Percentiles rank a stretch among this genome's conserved stretches.
phyloP scores from a whole-genome alignment of 2,329 filamentous ascomycete species.

The Raffaelea ambrosiae region DNA sequence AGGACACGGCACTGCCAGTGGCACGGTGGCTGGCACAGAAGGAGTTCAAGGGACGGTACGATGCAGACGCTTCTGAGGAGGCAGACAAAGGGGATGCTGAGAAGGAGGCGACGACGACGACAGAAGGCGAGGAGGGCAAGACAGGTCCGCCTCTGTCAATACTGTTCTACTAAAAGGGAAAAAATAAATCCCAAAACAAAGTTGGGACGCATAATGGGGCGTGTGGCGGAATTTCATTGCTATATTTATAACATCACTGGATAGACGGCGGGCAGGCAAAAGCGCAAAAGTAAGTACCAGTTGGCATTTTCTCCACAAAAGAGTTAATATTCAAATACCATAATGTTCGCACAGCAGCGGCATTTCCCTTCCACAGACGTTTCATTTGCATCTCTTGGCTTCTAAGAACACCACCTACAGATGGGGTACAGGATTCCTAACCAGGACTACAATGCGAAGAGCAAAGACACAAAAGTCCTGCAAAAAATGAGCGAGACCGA shows the following conservation, averaged over 20 bases:
- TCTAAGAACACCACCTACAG: no score
- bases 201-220: no score
- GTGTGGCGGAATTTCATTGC: no score
- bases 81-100: constrained; percentile 13
- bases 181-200: no score
- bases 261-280: not conserved
- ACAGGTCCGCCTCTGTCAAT: constrained; percentile 45
- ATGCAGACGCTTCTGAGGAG: constrained; percentile 7
- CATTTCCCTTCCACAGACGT: no score
- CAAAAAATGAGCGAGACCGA: not conserved
- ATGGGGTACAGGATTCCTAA: no score
- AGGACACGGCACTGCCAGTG: constrained; percentile 77
- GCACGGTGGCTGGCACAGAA: constrained; percentile 62
- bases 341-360: not conserved
- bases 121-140: constrained; percentile 11
- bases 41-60: constrained; percentile 59
- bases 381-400: no score
- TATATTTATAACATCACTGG: no score
- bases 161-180: constrained; percentile 11
- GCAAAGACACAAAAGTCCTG: no score
- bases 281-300: not conserved
- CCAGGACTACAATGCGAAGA: no score
- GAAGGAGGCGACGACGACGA: constrained; percentile 10
- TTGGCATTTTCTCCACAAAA: not conserved
- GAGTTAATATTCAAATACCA: not conserved